Evolutionary conservation across 345 rosid genomes (phyloP).

Genomic region (Hibiscus tridactylites): DNA sequence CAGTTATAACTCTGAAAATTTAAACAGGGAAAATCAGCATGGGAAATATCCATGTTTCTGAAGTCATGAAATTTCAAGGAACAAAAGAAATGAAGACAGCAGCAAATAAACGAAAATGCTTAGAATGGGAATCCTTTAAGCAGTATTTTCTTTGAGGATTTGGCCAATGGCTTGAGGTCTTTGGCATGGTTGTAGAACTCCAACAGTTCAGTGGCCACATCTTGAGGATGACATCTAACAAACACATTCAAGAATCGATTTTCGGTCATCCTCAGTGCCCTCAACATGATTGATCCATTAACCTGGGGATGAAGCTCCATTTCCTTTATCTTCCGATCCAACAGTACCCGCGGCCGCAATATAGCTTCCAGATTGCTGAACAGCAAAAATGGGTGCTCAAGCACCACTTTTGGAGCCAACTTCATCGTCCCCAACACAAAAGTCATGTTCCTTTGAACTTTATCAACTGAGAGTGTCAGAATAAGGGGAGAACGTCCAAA

Average conservation of each 20-base stretch:
- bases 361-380: slow-evolving; percentile 42
- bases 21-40: no score
- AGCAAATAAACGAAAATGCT: slow-evolving; percentile 4
- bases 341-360: slow-evolving; percentile 50
- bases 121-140: slow-evolving; percentile 66
- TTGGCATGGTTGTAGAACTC: slow-evolving; percentile 40
- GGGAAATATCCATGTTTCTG: no score
- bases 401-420: slow-evolving; percentile 42
- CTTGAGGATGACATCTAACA: slow-evolving; percentile 48
- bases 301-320: slow-evolving; percentile 50
- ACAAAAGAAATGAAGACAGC: not conserved
- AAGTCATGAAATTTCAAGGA: no score
- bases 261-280: slow-evolving; percentile 66
- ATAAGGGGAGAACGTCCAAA: slow-evolving; percentile 48
- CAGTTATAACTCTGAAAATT: no score
- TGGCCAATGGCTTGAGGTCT: slow-evolving; percentile 55
- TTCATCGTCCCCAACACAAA: slow-evolving; percentile 55
- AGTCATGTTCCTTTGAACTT: slow-evolving; percentile 87
- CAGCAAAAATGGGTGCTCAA: slow-evolving; percentile 45
- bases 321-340: slow-evolving; percentile 51
- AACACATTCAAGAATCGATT: slow-evolving; percentile 46
- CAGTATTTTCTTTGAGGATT: slow-evolving; percentile 35
- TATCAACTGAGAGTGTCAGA: slow-evolving; percentile 59
- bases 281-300: slow-evolving; percentile 24
- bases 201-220: slow-evolving; percentile 47